Conservation (phyloP, 768 basidiomycete species). For the Lentinula guzmanii region DNA sequence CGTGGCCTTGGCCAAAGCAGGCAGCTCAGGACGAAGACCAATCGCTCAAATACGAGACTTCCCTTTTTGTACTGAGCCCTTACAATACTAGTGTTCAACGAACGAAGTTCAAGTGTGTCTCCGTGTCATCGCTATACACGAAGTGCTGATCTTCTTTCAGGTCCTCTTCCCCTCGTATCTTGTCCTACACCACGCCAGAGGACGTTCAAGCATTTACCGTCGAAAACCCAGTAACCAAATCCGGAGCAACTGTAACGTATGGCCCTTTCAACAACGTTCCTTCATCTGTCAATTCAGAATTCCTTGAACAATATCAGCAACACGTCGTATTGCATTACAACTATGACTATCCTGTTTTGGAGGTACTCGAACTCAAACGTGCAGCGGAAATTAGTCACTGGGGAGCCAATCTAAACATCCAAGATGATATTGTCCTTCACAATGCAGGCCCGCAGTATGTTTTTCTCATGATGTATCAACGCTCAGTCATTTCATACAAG, state of each 20-base stretch:
- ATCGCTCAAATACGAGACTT: slow-evolving; percentile 68
- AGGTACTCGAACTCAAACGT: slow-evolving; percentile 67
- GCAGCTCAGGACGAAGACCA: slow-evolving; percentile 76
- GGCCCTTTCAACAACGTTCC: slow-evolving; percentile 82
- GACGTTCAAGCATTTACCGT: slow-evolving; percentile 51
- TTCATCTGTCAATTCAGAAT: slow-evolving; percentile 48
- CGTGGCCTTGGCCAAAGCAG: slow-evolving; percentile 66
- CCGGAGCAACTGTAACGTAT: slow-evolving; percentile 79
- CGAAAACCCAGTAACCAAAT: slow-evolving; percentile 61
- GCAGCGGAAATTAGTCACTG: slow-evolving; percentile 92
- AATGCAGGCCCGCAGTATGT: slow-evolving; percentile 91
- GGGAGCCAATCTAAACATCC: slow-evolving; percentile 91
- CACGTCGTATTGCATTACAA: slow-evolving; percentile 71
- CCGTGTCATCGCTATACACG: not conserved
- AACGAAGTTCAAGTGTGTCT: slow-evolving; percentile 76
- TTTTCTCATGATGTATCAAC: not conserved
- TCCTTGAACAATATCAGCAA: slow-evolving; percentile 58
- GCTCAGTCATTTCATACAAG: slow-evolving; percentile 5
- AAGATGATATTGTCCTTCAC: slow-evolving; percentile 80
- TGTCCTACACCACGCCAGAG: slow-evolving; percentile 67
- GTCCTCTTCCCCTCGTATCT: slow-evolving; percentile 62
- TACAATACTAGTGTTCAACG: slow-evolving; percentile 79
- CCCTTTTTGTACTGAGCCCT: slow-evolving; percentile 79
- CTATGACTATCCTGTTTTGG: slow-evolving; percentile 76
- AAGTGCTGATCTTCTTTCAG: slow-evolving; percentile 29